These are phyloP conservation scores for Colletotrichum lentis DNA, from an alignment of 2,329 filamentous ascomycete species.

Conservation along the genomic window DNA sequence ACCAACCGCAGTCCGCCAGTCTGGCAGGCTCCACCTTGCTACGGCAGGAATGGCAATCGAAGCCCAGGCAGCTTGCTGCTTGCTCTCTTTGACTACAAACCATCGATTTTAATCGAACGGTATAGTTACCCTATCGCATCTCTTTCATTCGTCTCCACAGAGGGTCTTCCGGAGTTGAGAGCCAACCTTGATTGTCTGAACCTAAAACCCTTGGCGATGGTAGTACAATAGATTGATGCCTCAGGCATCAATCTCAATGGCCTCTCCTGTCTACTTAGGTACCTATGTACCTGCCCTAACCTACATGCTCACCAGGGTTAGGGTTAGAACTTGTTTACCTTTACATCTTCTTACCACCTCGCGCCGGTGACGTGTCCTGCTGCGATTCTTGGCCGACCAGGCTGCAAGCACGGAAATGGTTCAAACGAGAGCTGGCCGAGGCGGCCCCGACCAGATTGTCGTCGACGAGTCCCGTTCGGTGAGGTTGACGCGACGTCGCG, in stretches of 20 bases:
- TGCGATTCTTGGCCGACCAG: neutral
- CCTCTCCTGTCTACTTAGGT: no score
- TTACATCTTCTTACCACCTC: neutral
- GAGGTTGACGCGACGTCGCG: conserved; percentile 22
- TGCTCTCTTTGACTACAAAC: neutral
- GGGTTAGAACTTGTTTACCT: conserved; percentile 26
- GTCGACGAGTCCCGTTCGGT: conserved; percentile 6
- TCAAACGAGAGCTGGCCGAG: conserved; percentile 26
- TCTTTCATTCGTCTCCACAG: neutral
- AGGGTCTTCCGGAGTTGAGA: conserved; percentile 1
- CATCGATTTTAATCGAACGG: neutral
- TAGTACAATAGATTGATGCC: neutral
- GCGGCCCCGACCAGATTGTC: neutral
- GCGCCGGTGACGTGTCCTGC: neutral
- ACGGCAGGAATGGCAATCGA: neutral
- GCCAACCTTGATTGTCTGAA: neutral
- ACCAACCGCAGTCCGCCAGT: neutral
- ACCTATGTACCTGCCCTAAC: neutral
- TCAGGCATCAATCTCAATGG: neutral
- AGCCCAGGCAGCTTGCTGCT: no score
- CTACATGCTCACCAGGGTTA: conserved; percentile 21
- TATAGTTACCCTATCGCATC: no score
- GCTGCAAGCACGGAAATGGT: conserved; percentile 16
- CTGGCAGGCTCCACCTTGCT: no score
- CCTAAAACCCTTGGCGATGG: neutral